These are phyloP conservation scores for Lagerstroemia speciosa DNA, from an alignment of 345 rosid genomes.

Conservation along the genomic window DNA sequence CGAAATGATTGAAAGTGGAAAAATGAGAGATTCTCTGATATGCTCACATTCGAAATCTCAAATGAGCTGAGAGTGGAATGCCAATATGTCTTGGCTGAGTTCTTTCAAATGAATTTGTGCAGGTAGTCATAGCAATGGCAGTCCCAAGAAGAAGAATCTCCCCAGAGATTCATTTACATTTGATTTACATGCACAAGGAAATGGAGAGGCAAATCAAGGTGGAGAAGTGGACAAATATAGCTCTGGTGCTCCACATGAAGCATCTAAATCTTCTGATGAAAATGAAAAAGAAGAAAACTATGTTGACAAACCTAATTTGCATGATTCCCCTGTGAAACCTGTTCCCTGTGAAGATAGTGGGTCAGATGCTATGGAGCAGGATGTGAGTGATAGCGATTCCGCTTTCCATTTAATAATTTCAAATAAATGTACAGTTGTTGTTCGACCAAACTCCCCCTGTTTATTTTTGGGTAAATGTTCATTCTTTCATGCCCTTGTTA, in stretches of 20 bases:
- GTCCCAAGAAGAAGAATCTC: conserved; percentile 32
- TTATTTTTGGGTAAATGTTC: background rate
- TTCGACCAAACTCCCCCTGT: too few species aligned
- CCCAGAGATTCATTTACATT: conserved; percentile 29
- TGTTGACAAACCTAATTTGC: conserved; percentile 26
- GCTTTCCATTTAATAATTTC: conserved; percentile 4
- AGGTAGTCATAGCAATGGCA: conserved; percentile 20
- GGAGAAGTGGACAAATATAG: conserved; percentile 1
- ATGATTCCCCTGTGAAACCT: conserved; percentile 29
- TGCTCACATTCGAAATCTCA: conserved; percentile 35
- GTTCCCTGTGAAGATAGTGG: conserved; percentile 54
- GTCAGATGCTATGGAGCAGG: conserved; percentile 73
- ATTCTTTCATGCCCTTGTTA: background rate
- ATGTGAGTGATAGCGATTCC: conserved; percentile 49
- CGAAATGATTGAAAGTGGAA: background rate
- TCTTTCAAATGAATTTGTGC: conserved; percentile 22
- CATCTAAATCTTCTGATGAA: conserved; percentile 3
- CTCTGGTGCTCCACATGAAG: background rate
- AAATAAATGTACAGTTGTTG: background rate
- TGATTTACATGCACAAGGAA: conserved; percentile 32
- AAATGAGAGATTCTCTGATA: conserved; percentile 10
- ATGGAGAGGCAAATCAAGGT: conserved; percentile 19
- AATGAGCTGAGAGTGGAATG: conserved; percentile 31
- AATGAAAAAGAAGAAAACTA: conserved; percentile 29
- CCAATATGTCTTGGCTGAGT: conserved; percentile 30